A percentile compares a stretch with the other conserved stretches of the same genome.
Evolutionary conservation across 495 filamentous ascomycete species (phyloP).

Genomic region (Trichoderma virens): DNA sequence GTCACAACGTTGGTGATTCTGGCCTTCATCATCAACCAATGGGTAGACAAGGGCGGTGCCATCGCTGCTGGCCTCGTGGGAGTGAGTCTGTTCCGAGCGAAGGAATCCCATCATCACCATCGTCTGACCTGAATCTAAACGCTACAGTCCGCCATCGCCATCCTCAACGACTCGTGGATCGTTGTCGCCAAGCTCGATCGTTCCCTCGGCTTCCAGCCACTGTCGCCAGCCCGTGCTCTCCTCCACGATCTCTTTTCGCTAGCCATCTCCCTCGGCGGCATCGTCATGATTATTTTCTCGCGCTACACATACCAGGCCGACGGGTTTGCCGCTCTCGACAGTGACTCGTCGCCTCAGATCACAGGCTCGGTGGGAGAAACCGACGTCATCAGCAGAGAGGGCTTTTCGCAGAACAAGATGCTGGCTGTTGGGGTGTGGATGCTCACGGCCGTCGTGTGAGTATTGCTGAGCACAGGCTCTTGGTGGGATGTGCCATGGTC

Average conservation of each 20-base stretch:
- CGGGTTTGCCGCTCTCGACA: neutral
- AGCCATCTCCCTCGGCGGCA: constrained; percentile 5
- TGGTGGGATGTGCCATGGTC: neutral
- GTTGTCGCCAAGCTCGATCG: constrained; percentile 4
- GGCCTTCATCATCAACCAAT: constrained; percentile 5
- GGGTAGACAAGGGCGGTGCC: neutral
- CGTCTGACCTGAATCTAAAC: neutral
- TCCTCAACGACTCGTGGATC: constrained; percentile 10
- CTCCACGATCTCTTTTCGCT: constrained; percentile 7
- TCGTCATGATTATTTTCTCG: constrained; percentile 6
- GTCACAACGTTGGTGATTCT: constrained; percentile 1
- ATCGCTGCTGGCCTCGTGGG: neutral
- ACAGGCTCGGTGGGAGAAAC: neutral
- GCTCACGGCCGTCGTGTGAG: constrained; percentile 3
- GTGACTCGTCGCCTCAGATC: constrained; percentile 2
- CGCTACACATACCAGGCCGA: neutral
- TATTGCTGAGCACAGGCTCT: neutral
- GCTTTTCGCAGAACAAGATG: neutral
- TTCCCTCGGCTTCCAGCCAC: neutral
- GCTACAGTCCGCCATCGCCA: constrained; percentile 7
- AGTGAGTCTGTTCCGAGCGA: neutral
- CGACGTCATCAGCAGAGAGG: neutral
- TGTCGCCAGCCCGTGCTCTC: neutral
- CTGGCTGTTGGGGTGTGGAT: constrained; percentile 1
- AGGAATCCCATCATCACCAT: neutral